These are phyloP conservation scores for Pythium utonaiense DNA, from an alignment of 352 stramenopile genomes.

Conservation along the genomic window DNA sequence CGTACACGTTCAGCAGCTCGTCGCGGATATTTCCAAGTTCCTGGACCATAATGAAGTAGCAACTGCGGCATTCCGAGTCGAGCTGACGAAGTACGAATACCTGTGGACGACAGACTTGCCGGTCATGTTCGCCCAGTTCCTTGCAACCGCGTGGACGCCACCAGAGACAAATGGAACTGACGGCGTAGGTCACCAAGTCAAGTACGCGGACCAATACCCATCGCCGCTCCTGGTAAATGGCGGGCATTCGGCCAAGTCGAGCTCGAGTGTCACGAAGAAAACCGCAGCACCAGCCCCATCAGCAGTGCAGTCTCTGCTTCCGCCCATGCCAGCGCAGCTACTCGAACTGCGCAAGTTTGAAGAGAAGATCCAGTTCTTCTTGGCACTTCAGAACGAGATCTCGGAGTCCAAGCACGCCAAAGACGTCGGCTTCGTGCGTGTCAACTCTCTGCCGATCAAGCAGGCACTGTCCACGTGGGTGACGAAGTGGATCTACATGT, in stretches of 20 bases:
- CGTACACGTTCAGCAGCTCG: constrained; percentile 61
- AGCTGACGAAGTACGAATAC: constrained; percentile 91
- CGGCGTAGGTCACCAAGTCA: constrained; percentile 10
- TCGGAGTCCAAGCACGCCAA: constrained; percentile 79
- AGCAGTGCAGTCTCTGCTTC: constrained; percentile 16
- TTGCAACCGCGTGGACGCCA: constrained; percentile 57
- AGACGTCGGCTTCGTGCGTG: constrained; percentile 90
- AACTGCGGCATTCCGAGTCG: constrained; percentile 49
- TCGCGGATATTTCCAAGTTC: constrained; percentile 81
- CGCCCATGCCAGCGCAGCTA: constrained; percentile 63
- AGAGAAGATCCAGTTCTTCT: constrained; percentile 88
- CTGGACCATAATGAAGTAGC: constrained; percentile 76
- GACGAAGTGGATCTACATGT: constrained; percentile 94
- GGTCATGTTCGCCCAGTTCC: constrained; percentile 85
- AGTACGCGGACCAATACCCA: constrained; percentile 23
- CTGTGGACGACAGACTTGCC: constrained; percentile 90
- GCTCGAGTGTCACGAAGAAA: constrained; percentile 3
- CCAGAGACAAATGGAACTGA: constrained; percentile 1
- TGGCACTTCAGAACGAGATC: constrained; percentile 87
- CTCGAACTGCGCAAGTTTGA: constrained; percentile 86
- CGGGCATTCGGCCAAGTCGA: not conserved
- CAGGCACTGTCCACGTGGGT: constrained; percentile 92
- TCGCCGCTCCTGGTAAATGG: not conserved
- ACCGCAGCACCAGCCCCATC: not conserved
- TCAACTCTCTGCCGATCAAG: constrained; percentile 94